A percentile compares a stretch with the other conserved stretches of the same genome.
These are phyloP conservation scores for Teunomyces aglyptinius DNA, from an alignment of 805 yeast genomes.

Conservation along the genomic window DNA sequence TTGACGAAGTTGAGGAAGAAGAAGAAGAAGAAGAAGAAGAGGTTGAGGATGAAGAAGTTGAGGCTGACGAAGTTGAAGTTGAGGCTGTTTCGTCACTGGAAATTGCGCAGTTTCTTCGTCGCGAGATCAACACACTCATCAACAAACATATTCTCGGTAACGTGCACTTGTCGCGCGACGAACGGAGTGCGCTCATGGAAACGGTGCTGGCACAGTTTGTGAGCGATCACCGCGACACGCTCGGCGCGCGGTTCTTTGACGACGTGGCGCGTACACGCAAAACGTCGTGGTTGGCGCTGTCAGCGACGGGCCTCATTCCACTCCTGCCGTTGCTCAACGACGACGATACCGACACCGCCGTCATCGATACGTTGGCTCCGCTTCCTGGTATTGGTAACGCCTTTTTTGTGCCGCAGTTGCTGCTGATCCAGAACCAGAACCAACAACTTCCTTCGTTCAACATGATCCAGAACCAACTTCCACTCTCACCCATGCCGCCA, in stretches of 20 bases:
- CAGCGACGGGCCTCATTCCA: constrained; percentile 26
- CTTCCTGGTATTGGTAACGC: background rate
- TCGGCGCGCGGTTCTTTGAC: constrained; percentile 9
- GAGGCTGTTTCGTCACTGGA: background rate
- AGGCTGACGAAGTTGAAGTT: background rate
- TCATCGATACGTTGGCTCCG: constrained; percentile 4
- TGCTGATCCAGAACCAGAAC: constrained; percentile 25
- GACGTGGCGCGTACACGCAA: background rate
- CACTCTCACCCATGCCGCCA: constrained; percentile 26
- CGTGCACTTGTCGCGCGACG: constrained; percentile 5
- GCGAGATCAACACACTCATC: constrained; percentile 10
- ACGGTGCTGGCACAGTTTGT: constrained; percentile 11
- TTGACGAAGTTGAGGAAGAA: background rate
- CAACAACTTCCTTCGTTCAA: constrained; percentile 38
- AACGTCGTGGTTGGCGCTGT: background rate
- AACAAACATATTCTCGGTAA: constrained; percentile 7
- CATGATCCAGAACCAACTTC: constrained; percentile 33
- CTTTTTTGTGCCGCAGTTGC: constrained; percentile 17
- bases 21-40: no score
- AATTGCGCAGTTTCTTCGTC: constrained; percentile 8
- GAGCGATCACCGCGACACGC: constrained; percentile 11
- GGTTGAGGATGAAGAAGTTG: background rate
- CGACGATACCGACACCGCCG: constrained; percentile 16
- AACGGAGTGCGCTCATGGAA: constrained; percentile 11
- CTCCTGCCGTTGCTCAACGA: constrained; percentile 30